These are phyloP conservation scores for Aspergillus oerlinghausenensis DNA, from an alignment of 2,329 filamentous ascomycete species.

Conservation along the genomic window DNA sequence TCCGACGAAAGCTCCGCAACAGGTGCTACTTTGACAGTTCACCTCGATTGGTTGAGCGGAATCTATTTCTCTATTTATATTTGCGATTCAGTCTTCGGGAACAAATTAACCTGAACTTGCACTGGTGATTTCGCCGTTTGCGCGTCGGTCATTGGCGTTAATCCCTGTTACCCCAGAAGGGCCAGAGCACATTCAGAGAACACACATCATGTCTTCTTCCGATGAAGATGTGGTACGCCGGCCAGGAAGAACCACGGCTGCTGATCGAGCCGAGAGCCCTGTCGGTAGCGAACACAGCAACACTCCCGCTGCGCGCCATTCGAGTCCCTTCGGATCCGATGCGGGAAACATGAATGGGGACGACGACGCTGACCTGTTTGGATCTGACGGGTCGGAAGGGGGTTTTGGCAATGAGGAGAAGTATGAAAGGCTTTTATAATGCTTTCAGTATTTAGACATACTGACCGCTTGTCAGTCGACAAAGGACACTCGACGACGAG, in stretches of 20 bases:
- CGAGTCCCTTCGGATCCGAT: constrained; percentile 26
- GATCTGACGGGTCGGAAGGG: constrained; percentile 42
- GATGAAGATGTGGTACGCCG: constrained; percentile 36
- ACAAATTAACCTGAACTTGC: background rate
- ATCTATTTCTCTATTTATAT: background rate
- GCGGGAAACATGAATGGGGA: constrained; percentile 31
- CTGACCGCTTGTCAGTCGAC: constrained; percentile 23
- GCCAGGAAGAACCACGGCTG: constrained; percentile 25
- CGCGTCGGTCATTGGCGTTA: background rate
- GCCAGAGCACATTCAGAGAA: background rate
- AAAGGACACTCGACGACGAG: constrained; percentile 54
- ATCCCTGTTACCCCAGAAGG: background rate
- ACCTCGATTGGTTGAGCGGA: background rate
- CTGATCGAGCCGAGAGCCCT: constrained; percentile 18
- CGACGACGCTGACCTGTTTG: constrained; percentile 43
- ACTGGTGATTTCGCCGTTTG: background rate
- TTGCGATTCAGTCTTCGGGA: background rate
- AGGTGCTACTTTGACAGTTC: background rate
- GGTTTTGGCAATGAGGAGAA: constrained; percentile 29
- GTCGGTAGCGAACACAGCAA: constrained; percentile 20
- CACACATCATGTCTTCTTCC: constrained; percentile 31
- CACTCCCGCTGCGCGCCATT: constrained; percentile 8
- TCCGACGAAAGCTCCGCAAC: background rate
- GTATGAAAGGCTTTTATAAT: constrained; percentile 18
- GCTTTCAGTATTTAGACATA: background rate